phyloP scores from a whole-genome alignment of 225 moss, liverwort and hornwort species.

The Marchantia paleacea region DNA sequence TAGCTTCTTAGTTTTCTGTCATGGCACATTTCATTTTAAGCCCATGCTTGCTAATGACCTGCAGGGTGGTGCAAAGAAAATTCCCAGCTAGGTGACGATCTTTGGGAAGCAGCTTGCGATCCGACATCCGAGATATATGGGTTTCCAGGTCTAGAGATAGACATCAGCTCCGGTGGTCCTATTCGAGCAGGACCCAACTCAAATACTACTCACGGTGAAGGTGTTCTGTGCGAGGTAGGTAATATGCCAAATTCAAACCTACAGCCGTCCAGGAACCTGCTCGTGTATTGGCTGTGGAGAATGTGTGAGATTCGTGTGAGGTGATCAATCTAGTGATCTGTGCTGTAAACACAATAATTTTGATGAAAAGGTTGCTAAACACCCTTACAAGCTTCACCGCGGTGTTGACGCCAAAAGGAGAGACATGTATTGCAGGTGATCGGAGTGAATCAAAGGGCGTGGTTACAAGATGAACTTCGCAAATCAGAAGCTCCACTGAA shows the following conservation, averaged over 20 bases:
- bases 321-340: no score
- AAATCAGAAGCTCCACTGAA: slow-evolving; percentile 67
- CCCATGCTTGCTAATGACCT: neutral
- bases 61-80: slow-evolving; percentile 74
- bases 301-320: no score
- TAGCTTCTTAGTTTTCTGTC: neutral
- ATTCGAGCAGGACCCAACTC: slow-evolving; percentile 25
- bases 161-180: slow-evolving; percentile 32
- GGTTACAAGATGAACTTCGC: slow-evolving; percentile 72
- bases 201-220: slow-evolving; percentile 46
- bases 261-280: no score
- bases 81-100: slow-evolving; percentile 42
- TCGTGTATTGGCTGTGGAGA: no score
- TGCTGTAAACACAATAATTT: neutral
- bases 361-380: neutral
- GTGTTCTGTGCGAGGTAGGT: slow-evolving; percentile 82
- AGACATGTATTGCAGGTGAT: slow-evolving; percentile 50
- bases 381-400: neutral
- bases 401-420: neutral
- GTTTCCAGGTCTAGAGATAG: slow-evolving; percentile 49
- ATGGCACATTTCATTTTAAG: neutral
- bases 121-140: slow-evolving; percentile 68
- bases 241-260: neutral
- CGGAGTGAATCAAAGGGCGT: slow-evolving; percentile 70
- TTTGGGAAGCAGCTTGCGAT: slow-evolving; percentile 81